These are phyloP conservation scores for Isoetes engelmannii DNA, from an alignment of 83 land plant genomes.

Conservation along the genomic window DNA sequence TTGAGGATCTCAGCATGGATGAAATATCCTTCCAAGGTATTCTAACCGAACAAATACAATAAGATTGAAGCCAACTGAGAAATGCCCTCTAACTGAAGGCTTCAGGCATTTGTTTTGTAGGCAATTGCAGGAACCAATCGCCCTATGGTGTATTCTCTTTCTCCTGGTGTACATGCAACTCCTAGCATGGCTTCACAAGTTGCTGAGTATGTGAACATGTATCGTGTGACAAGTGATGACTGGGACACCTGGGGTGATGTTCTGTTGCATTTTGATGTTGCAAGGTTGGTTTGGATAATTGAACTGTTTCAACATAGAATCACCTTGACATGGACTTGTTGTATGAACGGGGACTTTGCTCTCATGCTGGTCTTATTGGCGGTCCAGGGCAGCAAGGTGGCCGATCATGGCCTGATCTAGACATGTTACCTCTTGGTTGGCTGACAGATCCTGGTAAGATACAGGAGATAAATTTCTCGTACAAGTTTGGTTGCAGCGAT, in stretches of 20 bases:
- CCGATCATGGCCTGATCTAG: slow-evolving; percentile 94
- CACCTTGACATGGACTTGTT: neutral
- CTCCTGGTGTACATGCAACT: slow-evolving; percentile 76
- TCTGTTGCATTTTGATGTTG: slow-evolving; percentile 64
- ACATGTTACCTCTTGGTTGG: slow-evolving; percentile 95
- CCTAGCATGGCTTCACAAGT: slow-evolving; percentile 57
- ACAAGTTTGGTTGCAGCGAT: too few species aligned
- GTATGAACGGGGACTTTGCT: slow-evolving; percentile 57
- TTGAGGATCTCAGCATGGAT: slow-evolving; percentile 49
- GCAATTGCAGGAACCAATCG: slow-evolving; percentile 40
- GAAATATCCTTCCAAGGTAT: slow-evolving; percentile 73
- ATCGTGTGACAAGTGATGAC: slow-evolving; percentile 89
- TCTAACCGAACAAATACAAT: slow-evolving; percentile 3
- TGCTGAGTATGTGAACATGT: slow-evolving; percentile 56
- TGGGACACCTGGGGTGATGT: slow-evolving; percentile 91
- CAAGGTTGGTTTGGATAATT: slow-evolving; percentile 41
- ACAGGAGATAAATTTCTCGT: too few species aligned
- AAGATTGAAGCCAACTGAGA: neutral
- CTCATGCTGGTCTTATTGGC: slow-evolving; percentile 62
- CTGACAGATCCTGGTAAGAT: slow-evolving; percentile 63
- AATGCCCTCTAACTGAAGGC: neutral
- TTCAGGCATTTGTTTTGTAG: slow-evolving; percentile 11
- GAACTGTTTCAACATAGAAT: neutral
- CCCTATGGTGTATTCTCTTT: slow-evolving; percentile 72
- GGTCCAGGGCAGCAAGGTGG: slow-evolving; percentile 51